These are phyloP conservation scores for Neonectria hederae DNA, from an alignment of 2,329 filamentous ascomycete species.

Conservation along the genomic window DNA sequence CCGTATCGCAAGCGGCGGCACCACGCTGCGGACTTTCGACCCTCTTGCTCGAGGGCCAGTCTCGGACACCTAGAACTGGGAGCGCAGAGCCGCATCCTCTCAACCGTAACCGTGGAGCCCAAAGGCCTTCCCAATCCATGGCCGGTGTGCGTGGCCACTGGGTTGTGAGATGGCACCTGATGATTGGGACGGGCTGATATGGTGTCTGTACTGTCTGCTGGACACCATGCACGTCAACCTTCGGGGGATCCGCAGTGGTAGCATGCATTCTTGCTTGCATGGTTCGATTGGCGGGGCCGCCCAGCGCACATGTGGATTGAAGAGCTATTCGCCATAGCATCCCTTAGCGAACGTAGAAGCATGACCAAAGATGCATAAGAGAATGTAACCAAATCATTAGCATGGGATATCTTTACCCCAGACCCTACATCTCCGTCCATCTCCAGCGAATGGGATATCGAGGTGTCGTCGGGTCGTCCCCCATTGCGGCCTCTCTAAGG, in stretches of 20 bases:
- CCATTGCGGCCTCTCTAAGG: constrained; percentile 22
- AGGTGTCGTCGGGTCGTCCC: constrained; percentile 20
- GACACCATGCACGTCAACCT: constrained; percentile 31
- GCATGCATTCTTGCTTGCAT: constrained; percentile 23
- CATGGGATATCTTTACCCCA: constrained; percentile 15
- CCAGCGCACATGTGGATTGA: constrained; percentile 11
- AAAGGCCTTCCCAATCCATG: constrained; percentile 6
- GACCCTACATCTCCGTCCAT: constrained; percentile 20
- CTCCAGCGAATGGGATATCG: constrained; percentile 27
- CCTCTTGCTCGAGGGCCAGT: not conserved
- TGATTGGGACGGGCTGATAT: constrained; percentile 30
- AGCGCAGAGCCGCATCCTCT: constrained; percentile 15
- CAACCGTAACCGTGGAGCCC: not conserved
- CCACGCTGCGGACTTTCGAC: not conserved
- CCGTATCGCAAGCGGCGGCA: constrained; percentile 21
- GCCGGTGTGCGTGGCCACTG: constrained; percentile 22
- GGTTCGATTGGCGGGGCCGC: constrained; percentile 37
- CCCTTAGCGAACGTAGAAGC: constrained; percentile 28
- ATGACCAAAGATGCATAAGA: constrained; percentile 34
- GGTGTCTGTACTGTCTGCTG: constrained; percentile 14
- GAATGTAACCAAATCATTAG: constrained; percentile 26
- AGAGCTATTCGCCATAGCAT: constrained; percentile 19
- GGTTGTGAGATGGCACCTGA: constrained; percentile 24
- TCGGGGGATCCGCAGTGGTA: constrained; percentile 12
- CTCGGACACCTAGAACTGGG: constrained; percentile 1